Evolutionary conservation across 2,329 filamentous ascomycete genomes (phyloP).

Genomic region (Gnomoniopsis smithogilvyi): DNA sequence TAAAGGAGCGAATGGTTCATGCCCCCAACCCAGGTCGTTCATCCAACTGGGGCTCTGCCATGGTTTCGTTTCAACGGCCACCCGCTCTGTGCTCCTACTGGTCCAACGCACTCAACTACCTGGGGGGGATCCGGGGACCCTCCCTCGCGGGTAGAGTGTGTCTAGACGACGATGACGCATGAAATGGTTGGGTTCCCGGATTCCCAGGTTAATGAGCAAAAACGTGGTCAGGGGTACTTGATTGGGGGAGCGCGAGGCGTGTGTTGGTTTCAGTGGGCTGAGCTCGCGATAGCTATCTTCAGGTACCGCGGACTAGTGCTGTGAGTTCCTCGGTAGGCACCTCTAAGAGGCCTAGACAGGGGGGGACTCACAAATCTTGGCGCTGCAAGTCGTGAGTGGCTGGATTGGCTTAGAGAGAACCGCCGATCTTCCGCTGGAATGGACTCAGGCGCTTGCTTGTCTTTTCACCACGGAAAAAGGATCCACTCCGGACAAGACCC

Average conservation of each 20-base stretch:
- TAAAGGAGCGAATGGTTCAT: not conserved
- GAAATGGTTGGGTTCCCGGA: conserved; percentile 18
- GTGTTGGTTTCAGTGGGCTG: conserved; percentile 4
- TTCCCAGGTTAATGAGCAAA: conserved; percentile 8
- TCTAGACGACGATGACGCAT: conserved; percentile 16
- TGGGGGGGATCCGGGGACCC: not conserved
- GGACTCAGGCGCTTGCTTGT: not conserved
- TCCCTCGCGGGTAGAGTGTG: conserved; percentile 8
- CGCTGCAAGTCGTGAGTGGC: not conserved
- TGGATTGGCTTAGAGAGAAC: not conserved
- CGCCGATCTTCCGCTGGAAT: not conserved
- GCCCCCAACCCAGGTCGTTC: not conserved
- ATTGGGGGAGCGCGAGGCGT: not conserved
- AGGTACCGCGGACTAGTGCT: too few species aligned
- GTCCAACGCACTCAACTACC: conserved; percentile 6
- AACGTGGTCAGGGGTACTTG: not conserved
- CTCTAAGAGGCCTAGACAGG: too few species aligned
- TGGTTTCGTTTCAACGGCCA: conserved; percentile 4
- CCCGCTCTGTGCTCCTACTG: not conserved
- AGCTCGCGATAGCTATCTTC: not conserved
- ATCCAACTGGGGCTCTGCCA: not conserved
- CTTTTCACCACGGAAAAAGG: not conserved
- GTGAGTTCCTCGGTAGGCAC: too few species aligned
- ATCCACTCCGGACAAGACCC: not conserved
- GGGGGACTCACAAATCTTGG: too few species aligned